A percentile compares a stretch with the other conserved stretches of the same genome.
Conservation (phyloP, 352 stramenopile species). For the Pythium angustatum region DNA sequence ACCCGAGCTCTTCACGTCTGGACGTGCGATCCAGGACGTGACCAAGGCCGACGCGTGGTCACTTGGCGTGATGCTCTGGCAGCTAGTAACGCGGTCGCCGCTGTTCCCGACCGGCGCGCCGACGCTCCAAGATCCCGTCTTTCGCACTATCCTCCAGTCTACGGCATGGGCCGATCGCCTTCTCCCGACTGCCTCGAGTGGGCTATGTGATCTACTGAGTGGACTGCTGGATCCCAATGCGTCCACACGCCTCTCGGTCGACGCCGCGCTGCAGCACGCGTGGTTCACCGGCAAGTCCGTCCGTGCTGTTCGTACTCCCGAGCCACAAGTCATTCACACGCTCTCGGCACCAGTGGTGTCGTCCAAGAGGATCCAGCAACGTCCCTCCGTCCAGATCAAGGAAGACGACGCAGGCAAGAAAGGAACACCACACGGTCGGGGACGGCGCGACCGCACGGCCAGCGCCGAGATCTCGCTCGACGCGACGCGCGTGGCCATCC, state of each 20-base stretch:
- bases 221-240: constrained; percentile 53
- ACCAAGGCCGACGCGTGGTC: constrained; percentile 70
- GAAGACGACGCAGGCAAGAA: not conserved
- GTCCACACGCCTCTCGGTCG: constrained; percentile 47
- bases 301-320: too few species aligned
- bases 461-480: constrained; percentile 64
- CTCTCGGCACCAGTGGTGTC: too few species aligned
- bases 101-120: constrained; percentile 43
- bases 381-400: too few species aligned
- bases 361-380: constrained; percentile 23
- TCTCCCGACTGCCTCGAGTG: constrained; percentile 25
- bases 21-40: constrained; percentile 38
- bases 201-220: constrained; percentile 45
- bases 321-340: too few species aligned
- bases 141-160: constrained; percentile 37
- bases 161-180: constrained; percentile 5
- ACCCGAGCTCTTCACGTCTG: constrained; percentile 44
- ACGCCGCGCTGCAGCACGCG: constrained; percentile 50
- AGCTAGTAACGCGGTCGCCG: constrained; percentile 61
- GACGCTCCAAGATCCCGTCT: constrained; percentile 49
- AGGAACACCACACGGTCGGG: not conserved
- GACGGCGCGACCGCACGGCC: constrained; percentile 9
- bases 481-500: constrained; percentile 53
- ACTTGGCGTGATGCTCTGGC: constrained; percentile 71
- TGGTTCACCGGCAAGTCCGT: constrained; percentile 29